A percentile compares a stretch with the other conserved stretches of the same genome.
Conservation (phyloP, 805 yeast species). For the Torulaspora quercuum region DNA sequence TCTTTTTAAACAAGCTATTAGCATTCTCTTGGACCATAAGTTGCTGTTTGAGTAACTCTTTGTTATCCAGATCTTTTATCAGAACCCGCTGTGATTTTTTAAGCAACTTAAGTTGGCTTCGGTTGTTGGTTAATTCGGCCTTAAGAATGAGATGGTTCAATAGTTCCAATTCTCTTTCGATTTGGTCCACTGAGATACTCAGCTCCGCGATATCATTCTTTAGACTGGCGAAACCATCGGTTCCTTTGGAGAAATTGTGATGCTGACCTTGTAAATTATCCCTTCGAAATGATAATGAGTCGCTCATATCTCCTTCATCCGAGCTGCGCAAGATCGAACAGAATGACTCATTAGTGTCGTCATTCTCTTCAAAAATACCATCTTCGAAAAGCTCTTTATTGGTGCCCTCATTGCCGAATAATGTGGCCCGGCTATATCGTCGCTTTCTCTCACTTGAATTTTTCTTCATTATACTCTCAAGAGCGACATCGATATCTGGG, state of each 20-base stretch:
- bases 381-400: constrained; percentile 16
- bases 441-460: constrained; percentile 19
- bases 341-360: constrained; percentile 5
- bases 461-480: constrained; percentile 32
- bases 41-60: constrained; percentile 75
- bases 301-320: constrained; percentile 23
- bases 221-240: constrained; percentile 32
- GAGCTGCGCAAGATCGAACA: constrained; percentile 1
- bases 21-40: constrained; percentile 79
- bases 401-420: constrained; percentile 17
- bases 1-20: constrained; percentile 67
- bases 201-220: constrained; percentile 65
- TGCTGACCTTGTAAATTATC: constrained; percentile 2
- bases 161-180: constrained; percentile 60
- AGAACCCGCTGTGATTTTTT: constrained; percentile 64
- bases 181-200: constrained; percentile 51
- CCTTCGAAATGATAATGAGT: constrained; percentile 23
- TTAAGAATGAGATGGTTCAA: constrained; percentile 66
- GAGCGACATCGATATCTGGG: constrained; percentile 36
- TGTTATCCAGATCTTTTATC: constrained; percentile 66
- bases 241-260: constrained; percentile 10
- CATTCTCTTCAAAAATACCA: constrained; percentile 16
- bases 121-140: constrained; percentile 80
- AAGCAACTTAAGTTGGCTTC: constrained; percentile 63
- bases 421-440: constrained; percentile 1